Conservation (phyloP, 2,329 filamentous ascomycete species). For the Fusarium clavum region DNA sequence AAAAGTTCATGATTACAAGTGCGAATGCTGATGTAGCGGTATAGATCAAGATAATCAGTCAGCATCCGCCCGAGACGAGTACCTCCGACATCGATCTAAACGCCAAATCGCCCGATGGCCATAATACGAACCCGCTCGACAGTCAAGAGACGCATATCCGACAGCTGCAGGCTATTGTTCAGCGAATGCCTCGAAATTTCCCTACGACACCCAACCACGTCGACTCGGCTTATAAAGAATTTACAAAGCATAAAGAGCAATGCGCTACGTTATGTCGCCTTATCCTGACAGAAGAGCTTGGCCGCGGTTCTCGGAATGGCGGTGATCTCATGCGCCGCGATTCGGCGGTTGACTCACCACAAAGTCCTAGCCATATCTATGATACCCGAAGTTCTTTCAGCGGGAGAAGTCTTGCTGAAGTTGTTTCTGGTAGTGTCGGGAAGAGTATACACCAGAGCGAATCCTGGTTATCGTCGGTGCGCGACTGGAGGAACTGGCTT, state of each 20-base stretch:
- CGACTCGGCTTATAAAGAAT: constrained; percentile 59
- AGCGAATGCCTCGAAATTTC: constrained; percentile 50
- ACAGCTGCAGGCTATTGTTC: constrained; percentile 52
- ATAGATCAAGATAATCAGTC: constrained; percentile 21
- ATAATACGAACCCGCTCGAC: constrained; percentile 45
- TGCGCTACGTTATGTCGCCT: constrained; percentile 56
- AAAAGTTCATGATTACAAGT: constrained; percentile 11
- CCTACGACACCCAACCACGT: constrained; percentile 53
- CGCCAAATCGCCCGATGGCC: constrained; percentile 41
- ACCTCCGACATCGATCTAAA: constrained; percentile 47
- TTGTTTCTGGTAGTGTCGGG: constrained; percentile 44
- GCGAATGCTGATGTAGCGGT: constrained; percentile 3
- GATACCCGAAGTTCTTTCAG: constrained; percentile 55
- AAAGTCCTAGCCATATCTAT: constrained; percentile 46
- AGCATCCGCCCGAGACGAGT: constrained; percentile 42
- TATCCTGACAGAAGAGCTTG: constrained; percentile 56
- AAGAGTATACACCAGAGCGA: constrained; percentile 47
- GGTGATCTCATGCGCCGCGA: constrained; percentile 46
- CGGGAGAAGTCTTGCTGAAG: constrained; percentile 51
- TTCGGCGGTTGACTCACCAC: constrained; percentile 49
- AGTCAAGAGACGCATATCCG: constrained; percentile 50
- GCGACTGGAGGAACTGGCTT: constrained; percentile 59
- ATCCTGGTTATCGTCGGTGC: constrained; percentile 54
- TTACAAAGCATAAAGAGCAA: constrained; percentile 55
- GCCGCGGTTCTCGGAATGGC: constrained; percentile 39